Evolutionary conservation across 768 basidiomycete genomes (phyloP), one percentile per base, ranked within the genome.

Genomic region (Suillus discolor): DNA sequence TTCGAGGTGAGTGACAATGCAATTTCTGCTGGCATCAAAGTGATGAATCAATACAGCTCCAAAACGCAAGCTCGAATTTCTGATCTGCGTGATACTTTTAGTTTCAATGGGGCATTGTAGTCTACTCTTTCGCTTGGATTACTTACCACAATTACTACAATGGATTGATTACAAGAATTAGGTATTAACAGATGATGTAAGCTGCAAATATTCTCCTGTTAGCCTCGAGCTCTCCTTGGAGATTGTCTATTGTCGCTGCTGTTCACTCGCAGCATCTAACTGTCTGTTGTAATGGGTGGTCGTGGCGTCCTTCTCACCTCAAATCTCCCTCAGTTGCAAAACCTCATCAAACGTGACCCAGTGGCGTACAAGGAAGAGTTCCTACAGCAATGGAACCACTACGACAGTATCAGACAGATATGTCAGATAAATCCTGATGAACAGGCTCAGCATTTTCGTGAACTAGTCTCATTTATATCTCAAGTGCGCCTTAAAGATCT

Each of bases 361-460:
- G 77, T 80, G 11, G 89, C 87, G 0, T 99, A 99, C 82, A 91
- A 87, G 74, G 97, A 99, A 67, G 97, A 99, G 71, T 99, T 99
- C 71, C 74, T 96, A 18, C 94, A 94, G 69, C 97, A 99, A 83
- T 97, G 95, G 91, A 93, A 93, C 66, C 94, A 97, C 77, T 99
- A 96, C 79, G 87, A 92, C 70, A 92, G 89, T 69, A 89, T 92
- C 63, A 87, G 93, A 41, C 87, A 94, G 71, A 92, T 99, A 68
- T 95, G 96, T 72, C 84, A 85, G 71, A 81, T 90, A 66, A 89
- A 88, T 72, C 93, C 96, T 2, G 87, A 89, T 72, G 95, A 96
- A 72, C 92, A 96, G 71, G 90, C 91, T 0, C 82, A 89, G 41
- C 88, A 93, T 69, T 96, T 96, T 71, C 80, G 89, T 65, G 95